These are phyloP conservation scores for Camillea tinctor DNA, from an alignment of 2,329 filamentous ascomycete genomes.

Conservation along the genomic window DNA sequence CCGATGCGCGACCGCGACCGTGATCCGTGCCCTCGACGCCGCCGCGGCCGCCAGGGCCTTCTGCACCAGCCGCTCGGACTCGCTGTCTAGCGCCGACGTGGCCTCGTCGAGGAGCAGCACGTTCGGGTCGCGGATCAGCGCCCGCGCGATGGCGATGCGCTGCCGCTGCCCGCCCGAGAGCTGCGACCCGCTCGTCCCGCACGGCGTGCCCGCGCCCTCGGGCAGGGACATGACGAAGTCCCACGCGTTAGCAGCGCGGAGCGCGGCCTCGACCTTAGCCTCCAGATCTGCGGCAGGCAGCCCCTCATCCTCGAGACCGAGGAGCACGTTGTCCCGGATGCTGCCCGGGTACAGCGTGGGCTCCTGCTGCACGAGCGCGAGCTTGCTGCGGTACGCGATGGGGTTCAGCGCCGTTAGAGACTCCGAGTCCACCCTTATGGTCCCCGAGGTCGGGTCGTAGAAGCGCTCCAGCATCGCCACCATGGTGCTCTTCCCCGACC, in stretches of 20 bases:
- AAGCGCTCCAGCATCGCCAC: constrained; percentile 51
- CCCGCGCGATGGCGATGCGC: constrained; percentile 66
- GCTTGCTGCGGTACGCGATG: constrained; percentile 49
- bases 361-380: constrained; percentile 59
- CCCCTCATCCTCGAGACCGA: constrained; percentile 42
- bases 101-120: constrained; percentile 70
- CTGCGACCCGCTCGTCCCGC: constrained; percentile 62
- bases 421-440: constrained; percentile 44
- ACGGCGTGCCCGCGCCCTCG: constrained; percentile 54
- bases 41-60: constrained; percentile 52
- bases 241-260: constrained; percentile 57
- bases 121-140: constrained; percentile 61
- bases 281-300: neutral
- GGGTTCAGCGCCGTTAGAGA: constrained; percentile 43
- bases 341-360: constrained; percentile 50
- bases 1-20: constrained; percentile 46
- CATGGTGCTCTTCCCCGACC: constrained; percentile 62
- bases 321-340: constrained; percentile 50
- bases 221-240: constrained; percentile 55
- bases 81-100: constrained; percentile 65
- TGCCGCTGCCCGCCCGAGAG: constrained; percentile 72
- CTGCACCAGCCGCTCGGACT: constrained; percentile 57
- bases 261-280: constrained; percentile 53
- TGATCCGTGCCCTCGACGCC: constrained; percentile 34
- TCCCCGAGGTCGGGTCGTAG: constrained; percentile 44